Conservation (phyloP, 768 basidiomycete species). For the Tulasnella sp. region DNA sequence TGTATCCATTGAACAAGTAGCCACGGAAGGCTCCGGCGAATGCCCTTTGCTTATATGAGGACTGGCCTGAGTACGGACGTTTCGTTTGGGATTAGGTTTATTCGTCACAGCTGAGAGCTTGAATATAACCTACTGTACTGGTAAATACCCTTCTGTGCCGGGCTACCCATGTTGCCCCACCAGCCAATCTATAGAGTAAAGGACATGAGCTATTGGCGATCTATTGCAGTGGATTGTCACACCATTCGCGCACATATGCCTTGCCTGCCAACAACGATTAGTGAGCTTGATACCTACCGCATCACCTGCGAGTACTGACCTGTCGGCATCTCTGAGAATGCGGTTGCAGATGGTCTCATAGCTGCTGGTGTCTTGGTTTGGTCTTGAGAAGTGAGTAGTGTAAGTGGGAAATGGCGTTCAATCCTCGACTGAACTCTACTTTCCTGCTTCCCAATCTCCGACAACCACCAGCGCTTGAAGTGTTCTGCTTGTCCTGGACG, state of each 20-base stretch:
- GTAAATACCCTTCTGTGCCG: constrained; percentile 64
- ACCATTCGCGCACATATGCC: constrained; percentile 12
- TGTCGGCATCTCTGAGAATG: constrained; percentile 10
- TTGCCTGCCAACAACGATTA: constrained; percentile 9
- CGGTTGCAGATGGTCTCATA: constrained; percentile 15
- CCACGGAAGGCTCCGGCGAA: constrained; percentile 55
- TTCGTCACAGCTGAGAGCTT: background rate
- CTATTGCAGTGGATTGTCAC: background rate
- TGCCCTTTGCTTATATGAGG: constrained; percentile 70
- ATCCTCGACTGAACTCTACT: background rate
- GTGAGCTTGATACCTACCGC: background rate
- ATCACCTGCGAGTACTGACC: background rate
- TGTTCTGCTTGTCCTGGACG: no score
- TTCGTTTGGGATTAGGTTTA: background rate
- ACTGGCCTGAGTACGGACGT: constrained; percentile 43
- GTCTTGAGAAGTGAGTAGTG: constrained; percentile 1
- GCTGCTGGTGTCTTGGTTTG: background rate
- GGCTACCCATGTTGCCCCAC: constrained; percentile 74
- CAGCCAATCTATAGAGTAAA: constrained; percentile 51
- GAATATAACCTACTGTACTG: constrained; percentile 57
- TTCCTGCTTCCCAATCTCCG: background rate
- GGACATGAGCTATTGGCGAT: background rate
- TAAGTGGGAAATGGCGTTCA: no score
- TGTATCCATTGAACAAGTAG: constrained; percentile 83
- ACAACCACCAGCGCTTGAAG: no score